Evolutionary conservation across 1,284 basidiomycete genomes (phyloP), one percentile per base, ranked within the genome.

Genomic region (Cryptococcus hybrid): DNA sequence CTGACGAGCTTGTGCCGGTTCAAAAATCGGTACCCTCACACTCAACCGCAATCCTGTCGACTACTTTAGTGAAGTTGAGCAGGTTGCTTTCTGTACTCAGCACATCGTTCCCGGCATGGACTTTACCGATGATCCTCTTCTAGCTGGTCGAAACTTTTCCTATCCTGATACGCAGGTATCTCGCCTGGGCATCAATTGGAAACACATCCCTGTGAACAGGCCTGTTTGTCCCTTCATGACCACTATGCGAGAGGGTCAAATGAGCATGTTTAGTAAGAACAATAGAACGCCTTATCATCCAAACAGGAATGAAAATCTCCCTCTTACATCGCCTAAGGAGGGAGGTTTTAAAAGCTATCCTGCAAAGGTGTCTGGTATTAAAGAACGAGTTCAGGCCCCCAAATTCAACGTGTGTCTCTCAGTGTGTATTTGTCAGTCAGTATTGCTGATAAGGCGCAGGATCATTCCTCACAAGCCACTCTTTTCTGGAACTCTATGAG

Each of bases 131-230:
- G 90, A 92, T 68, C 90, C 90, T 3, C 79, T 92, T 18, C 80
- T 92, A n/a, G 87, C 89, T 77, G 86, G 87, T 13, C 82, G 90
- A 45, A 89, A 90, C 77, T 92, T 92, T 76, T 88, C 85, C 0
- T 92, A 91, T 77, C 85, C 87, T 63, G 89, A 90, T 72, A 91
- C 89, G 0, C 88, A 90, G 68, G 74, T 90, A 49, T 82, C 84
- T 2, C 83, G 89, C 37, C 76, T 91, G 5, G 90, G 90, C 15
- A 77, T 88, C 65, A 72, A 74, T 65, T 74, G 71, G 49, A 63
- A 85, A 30, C 68, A 78, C 80, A 78, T 92, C 34, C 90, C 90
- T 3, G 89, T 92, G 65, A 92, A 92, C 74, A 82, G 86, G 42
- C 88, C 89, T 1, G 77, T 90, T 2, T 92, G 90, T 66, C 90